Evolutionary conservation across 108 stramenopile genomes (phyloP).

Genomic region (Skeletonema potamos): DNA sequence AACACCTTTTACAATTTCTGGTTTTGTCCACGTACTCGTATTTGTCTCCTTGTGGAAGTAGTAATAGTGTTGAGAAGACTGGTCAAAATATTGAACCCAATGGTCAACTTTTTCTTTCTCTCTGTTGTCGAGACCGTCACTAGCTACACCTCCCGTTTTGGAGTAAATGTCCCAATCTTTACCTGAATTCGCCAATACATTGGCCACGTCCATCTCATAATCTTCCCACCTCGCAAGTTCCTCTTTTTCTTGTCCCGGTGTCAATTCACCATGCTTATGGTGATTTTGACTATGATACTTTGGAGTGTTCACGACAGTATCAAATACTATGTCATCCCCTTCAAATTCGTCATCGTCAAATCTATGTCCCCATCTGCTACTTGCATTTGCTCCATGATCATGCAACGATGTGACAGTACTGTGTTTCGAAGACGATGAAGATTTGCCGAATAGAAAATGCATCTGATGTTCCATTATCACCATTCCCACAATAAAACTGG

Average conservation of each 20-base stretch:
- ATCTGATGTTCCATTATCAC: not conserved
- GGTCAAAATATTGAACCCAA: conserved; percentile 29
- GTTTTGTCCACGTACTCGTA: conserved; percentile 20
- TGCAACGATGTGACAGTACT: not conserved
- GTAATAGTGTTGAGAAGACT: conserved; percentile 6
- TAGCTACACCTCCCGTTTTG: not conserved
- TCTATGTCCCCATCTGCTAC: conserved; percentile 14
- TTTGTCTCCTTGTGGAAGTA: conserved; percentile 31
- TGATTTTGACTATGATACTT: conserved; percentile 8
- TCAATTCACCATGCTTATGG: not conserved
- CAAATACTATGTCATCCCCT: not conserved
- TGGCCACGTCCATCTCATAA: conserved; percentile 27
- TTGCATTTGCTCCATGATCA: not conserved
- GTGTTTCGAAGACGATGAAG: not conserved
- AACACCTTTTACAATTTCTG: conserved; percentile 6
- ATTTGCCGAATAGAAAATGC: not conserved
- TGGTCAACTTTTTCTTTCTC: not conserved
- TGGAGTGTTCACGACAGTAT: not conserved
- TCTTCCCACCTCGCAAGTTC: conserved; percentile 21
- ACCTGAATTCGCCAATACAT: conserved; percentile 20
- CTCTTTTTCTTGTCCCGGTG: not conserved
- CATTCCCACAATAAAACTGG: not conserved
- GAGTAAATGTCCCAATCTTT: conserved; percentile 27
- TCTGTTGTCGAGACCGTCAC: not conserved
- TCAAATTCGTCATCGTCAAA: conserved; percentile 14